phyloP scores from a whole-genome alignment of 2,329 filamentous ascomycete genomes.

The Colletotrichum falcatum region DNA sequence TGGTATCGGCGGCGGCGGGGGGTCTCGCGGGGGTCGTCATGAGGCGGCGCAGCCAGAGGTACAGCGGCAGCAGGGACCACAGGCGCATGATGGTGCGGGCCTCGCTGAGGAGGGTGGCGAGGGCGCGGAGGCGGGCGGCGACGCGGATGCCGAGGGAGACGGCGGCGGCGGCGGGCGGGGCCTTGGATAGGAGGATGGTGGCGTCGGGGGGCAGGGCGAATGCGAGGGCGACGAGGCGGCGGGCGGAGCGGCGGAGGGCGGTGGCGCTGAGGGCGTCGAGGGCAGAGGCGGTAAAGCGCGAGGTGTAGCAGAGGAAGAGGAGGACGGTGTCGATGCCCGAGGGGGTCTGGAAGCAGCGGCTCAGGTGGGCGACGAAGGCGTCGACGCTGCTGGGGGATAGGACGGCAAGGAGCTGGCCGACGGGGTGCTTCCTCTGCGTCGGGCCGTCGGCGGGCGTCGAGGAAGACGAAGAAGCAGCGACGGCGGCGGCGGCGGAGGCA shows the following conservation, averaged over 20 bases:
- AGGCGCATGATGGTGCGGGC: constrained; percentile 79
- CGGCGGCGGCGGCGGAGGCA: neutral
- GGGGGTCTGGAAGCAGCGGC: constrained; percentile 75
- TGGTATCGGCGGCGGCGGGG: constrained; percentile 24
- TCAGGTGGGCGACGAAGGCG: constrained; percentile 66
- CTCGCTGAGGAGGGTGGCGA: constrained; percentile 77
- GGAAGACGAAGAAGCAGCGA: constrained; percentile 1
- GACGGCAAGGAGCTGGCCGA: constrained; percentile 49
- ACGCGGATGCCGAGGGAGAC: constrained; percentile 61
- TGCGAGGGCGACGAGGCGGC: constrained; percentile 64
- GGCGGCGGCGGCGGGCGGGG: constrained; percentile 51
- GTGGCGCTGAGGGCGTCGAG: constrained; percentile 67
- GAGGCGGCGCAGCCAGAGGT: constrained; percentile 72
- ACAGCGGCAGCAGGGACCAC: constrained; percentile 81
- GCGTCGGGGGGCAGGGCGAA: constrained; percentile 63
- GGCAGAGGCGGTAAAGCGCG: constrained; percentile 65
- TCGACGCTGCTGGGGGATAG: constrained; percentile 58
- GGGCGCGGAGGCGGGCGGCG: constrained; percentile 65
- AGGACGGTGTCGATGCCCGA: constrained; percentile 77
- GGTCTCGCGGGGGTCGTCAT: constrained; percentile 49
- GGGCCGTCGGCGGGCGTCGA: constrained; percentile 39
- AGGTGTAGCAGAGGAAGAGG: constrained; percentile 75
- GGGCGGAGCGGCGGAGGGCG: constrained; percentile 65
- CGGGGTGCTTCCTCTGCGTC: constrained; percentile 43
- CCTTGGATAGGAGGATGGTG: constrained; percentile 58